These are phyloP conservation scores for Excoecaria agallocha DNA, from an alignment of 345 rosid species.

Conservation along the genomic window DNA sequence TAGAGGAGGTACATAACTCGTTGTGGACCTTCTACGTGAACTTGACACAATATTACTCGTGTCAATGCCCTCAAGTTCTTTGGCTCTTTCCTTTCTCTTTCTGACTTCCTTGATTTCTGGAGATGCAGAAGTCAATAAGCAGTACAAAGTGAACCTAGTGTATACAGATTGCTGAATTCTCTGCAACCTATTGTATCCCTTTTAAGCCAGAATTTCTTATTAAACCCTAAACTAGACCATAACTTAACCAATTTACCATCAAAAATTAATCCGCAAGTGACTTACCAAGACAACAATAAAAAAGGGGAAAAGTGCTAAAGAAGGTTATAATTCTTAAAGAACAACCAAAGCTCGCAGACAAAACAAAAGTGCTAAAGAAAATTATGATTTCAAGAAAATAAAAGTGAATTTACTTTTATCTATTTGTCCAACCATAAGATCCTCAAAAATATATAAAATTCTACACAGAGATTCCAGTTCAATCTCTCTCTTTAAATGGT, in stretches of 20 bases:
- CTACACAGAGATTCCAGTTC: not conserved
- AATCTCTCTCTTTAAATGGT: not conserved
- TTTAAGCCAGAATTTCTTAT: not conserved
- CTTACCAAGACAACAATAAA: not conserved
- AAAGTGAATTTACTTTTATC: not conserved
- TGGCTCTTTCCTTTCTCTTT: conserved; percentile 63
- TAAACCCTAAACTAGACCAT: not conserved
- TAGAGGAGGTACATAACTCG: conserved; percentile 63
- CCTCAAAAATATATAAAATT: not conserved
- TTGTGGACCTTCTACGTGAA: conserved; percentile 73
- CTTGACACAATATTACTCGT: conserved; percentile 70
- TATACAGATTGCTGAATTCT: not conserved
- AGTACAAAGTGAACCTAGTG: not conserved
- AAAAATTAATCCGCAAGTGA: not conserved
- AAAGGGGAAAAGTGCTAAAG: not conserved
- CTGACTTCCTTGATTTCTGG: conserved; percentile 87
- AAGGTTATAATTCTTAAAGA: not conserved
- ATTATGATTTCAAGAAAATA: not conserved
- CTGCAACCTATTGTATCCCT: not conserved
- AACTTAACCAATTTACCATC: not conserved
- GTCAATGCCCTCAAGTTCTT: conserved; percentile 91
- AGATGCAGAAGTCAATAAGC: conserved; percentile 6
- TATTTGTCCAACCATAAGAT: not conserved
- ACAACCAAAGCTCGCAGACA: not conserved
- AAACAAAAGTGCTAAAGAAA: not conserved